Evolutionary conservation across 176 grass and related monocot genomes (phyloP).

Genomic region (Aegilops umbellulata): DNA sequence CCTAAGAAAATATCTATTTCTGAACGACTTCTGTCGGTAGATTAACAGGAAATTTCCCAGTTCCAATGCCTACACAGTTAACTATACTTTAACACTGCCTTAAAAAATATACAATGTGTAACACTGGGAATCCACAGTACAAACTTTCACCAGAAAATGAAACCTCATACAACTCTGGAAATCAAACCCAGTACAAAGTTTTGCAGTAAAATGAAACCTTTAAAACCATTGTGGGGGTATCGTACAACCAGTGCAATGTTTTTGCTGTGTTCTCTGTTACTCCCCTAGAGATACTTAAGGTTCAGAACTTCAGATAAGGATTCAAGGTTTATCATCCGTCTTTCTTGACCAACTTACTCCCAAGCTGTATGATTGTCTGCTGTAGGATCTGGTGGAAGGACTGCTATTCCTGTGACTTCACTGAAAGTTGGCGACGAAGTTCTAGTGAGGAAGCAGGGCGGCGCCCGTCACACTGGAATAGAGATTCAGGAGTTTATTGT

Average conservation of each 20-base stretch:
- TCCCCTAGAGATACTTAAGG: background rate
- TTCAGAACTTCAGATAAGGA: background rate
- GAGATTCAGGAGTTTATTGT: slow-evolving; percentile 91
- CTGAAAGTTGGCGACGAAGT: slow-evolving; percentile 81
- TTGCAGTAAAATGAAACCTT: background rate
- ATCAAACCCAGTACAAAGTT: background rate
- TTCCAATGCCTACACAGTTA: background rate
- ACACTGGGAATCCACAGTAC: background rate
- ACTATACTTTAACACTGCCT: background rate
- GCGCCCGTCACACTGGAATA: slow-evolving; percentile 92
- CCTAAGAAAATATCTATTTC: background rate
- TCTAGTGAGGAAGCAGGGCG: slow-evolving; percentile 67
- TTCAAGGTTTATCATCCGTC: background rate
- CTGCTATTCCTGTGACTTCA: slow-evolving; percentile 78
- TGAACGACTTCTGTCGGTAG: background rate
- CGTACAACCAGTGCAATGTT: background rate
- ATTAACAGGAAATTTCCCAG: background rate
- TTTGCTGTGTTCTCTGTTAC: background rate
- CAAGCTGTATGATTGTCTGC: background rate
- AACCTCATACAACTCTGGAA: background rate
- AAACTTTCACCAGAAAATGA: background rate
- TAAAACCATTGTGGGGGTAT: background rate
- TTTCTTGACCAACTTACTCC: background rate
- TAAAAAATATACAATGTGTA: background rate
- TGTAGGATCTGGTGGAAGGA: slow-evolving; percentile 40